A percentile compares a stretch with the other conserved stretches of the same genome.
Conservation (phyloP, 768 basidiomycete genomes). For the Leccinum variicolor region DNA sequence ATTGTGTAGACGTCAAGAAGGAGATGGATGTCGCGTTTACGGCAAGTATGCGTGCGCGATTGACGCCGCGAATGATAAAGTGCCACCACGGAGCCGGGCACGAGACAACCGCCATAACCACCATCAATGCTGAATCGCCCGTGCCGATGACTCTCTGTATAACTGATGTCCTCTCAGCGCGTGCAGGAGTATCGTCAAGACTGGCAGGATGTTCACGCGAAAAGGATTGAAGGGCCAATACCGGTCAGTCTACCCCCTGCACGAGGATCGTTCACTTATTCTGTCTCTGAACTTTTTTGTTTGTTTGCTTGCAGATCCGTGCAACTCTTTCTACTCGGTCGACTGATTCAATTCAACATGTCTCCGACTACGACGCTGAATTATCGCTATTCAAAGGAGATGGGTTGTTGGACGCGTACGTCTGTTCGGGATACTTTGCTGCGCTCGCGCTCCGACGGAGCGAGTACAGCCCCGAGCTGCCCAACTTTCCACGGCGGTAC, state of each 20-base stretch:
- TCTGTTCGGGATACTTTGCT: constrained; percentile 87
- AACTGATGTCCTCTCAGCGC: constrained; percentile 85
- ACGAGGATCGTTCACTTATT: background rate
- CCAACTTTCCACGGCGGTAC: constrained; percentile 67
- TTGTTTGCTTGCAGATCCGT: constrained; percentile 46
- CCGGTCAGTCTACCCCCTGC: constrained; percentile 47
- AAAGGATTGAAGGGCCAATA: constrained; percentile 73
- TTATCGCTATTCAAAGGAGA: constrained; percentile 48
- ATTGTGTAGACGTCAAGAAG: constrained; percentile 68
- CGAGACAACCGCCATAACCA: constrained; percentile 44
- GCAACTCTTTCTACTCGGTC: constrained; percentile 71
- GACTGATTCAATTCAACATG: constrained; percentile 70
- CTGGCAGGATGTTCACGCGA: constrained; percentile 71
- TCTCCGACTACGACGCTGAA: constrained; percentile 57
- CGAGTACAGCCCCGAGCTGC: constrained; percentile 56
- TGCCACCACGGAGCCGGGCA: constrained; percentile 34
- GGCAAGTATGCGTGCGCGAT: constrained; percentile 45
- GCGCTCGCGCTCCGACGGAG: constrained; percentile 58
- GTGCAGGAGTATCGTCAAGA: constrained; percentile 71
- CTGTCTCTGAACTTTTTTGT: background rate
- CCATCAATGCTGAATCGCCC: constrained; percentile 51
- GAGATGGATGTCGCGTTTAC: constrained; percentile 76
- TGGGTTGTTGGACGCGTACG: constrained; percentile 71
- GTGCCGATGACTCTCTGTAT: constrained; percentile 61
- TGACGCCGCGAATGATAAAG: constrained; percentile 51